Percentiles rank a stretch among this genome's conserved stretches.
phyloP scores from a whole-genome alignment of 2,329 filamentous ascomycete species.

The Aspergillus arachidicola region DNA sequence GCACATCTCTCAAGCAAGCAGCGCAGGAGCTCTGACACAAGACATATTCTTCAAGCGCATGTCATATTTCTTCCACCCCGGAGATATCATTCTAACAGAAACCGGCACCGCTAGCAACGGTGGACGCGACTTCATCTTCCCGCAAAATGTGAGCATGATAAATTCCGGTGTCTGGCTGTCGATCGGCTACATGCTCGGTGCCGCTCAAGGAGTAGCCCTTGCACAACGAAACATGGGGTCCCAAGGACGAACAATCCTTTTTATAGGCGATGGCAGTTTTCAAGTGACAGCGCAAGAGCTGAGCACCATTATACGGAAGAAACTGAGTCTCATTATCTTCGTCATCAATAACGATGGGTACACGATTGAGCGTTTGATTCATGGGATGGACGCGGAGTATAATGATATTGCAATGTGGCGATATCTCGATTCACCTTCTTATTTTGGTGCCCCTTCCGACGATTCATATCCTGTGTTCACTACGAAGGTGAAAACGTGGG shows the following conservation, averaged over 20 bases:
- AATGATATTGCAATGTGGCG: conserved; percentile 36
- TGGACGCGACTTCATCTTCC: conserved; percentile 54
- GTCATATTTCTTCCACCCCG: conserved; percentile 50
- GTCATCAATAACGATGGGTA: conserved; percentile 15
- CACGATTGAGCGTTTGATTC: conserved; percentile 12
- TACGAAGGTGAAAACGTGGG: not conserved
- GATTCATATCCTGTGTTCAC: not conserved
- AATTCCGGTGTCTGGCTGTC: conserved; percentile 60
- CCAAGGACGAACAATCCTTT: conserved; percentile 52
- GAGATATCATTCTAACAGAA: conserved; percentile 61
- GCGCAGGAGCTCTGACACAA: conserved; percentile 24
- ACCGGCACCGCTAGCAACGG: conserved; percentile 62
- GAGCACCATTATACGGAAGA: conserved; percentile 61
- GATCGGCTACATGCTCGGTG: conserved; percentile 63
- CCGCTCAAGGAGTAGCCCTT: conserved; percentile 57
- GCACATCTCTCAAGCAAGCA: conserved; percentile 42
- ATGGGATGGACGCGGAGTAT: conserved; percentile 12
- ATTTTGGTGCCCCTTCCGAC: not conserved
- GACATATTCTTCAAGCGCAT: conserved; percentile 54
- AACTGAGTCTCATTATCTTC: conserved; percentile 38
- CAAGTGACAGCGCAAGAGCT: conserved; percentile 69
- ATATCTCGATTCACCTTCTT: conserved; percentile 15
- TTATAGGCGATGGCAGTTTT: conserved; percentile 66
- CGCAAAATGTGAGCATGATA: conserved; percentile 51
- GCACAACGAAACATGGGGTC: conserved; percentile 45